These are phyloP conservation scores for Dissoconium aciculare DNA, from an alignment of 2,329 filamentous ascomycete genomes.

Conservation along the genomic window DNA sequence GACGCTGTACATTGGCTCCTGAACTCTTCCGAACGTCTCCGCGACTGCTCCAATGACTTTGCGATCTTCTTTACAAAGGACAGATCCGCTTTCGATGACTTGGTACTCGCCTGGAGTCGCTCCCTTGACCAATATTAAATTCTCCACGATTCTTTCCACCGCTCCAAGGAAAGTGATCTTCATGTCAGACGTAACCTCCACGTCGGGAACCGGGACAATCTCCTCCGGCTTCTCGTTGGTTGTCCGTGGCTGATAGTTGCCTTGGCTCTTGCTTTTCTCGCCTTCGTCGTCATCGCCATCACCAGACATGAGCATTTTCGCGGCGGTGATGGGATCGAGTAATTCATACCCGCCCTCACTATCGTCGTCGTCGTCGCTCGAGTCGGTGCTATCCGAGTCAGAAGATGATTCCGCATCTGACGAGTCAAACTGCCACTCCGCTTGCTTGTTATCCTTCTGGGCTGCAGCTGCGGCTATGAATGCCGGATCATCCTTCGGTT, in stretches of 20 bases:
- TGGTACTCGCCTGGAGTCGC: constrained; percentile 65
- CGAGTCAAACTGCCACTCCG: constrained; percentile 66
- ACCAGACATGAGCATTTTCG: constrained; percentile 68
- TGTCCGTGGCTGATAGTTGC: constrained; percentile 46
- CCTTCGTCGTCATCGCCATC: constrained; percentile 71
- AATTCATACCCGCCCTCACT: constrained; percentile 53
- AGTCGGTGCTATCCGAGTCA: constrained; percentile 29
- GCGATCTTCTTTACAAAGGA: constrained; percentile 64
- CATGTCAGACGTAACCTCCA: constrained; percentile 64
- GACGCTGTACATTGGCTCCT: constrained; percentile 74
- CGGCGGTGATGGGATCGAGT: constrained; percentile 67
- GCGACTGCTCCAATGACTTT: constrained; percentile 63
- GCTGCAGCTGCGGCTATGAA: constrained; percentile 32
- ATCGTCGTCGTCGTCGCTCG: constrained; percentile 35
- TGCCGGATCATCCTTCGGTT: constrained; percentile 25
- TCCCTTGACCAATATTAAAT: constrained; percentile 63
- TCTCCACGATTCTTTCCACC: constrained; percentile 65
- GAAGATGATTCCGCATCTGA: constrained; percentile 47
- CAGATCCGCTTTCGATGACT: constrained; percentile 70
- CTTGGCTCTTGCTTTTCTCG: constrained; percentile 37
- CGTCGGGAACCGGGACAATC: constrained; percentile 49
- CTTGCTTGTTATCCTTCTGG: constrained; percentile 38
- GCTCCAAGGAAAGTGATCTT: constrained; percentile 60
- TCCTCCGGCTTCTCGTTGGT: constrained; percentile 58
- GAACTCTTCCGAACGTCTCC: constrained; percentile 73